Evolutionary conservation across 495 filamentous ascomycete species (phyloP), one percentile per base, ranked within the genome.

Genomic region (Neurospora tetrasperma): DNA sequence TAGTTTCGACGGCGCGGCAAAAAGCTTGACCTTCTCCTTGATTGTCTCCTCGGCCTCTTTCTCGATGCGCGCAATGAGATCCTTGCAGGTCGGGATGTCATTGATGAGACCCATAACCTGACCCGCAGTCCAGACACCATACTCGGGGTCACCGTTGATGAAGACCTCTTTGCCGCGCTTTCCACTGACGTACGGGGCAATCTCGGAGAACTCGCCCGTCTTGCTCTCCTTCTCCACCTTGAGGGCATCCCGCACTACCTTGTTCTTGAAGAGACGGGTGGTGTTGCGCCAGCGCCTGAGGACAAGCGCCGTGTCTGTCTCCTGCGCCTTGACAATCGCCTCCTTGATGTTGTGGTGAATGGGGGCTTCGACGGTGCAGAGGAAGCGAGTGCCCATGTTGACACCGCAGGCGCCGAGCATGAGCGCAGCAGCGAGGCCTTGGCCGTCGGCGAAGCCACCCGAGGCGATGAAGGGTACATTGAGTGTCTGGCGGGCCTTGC

Each of bases 331-430:
- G 43, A 98, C 94, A 79, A 98, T 99, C 75, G 92, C 87, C 81
- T 94, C 86, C 85, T 99, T 99, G 81, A 99, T 91, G 71, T 96
- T 97, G 62, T 90, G 80, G 83, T 99, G 96, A 71, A 99, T 94
- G 1, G 96, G 96, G 59, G 92, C 90, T 80, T 98, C 94, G 12
- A 94, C 88, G 7, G 94, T 98, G 83, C 91, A 93, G 90, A 97
- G 94, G 83, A 98, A 97, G 31, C 94, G 86, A 10, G 94, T 98
- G 62, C 93, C 94, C 94, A 97, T 94, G 82, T 99, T 99, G 80
- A 98, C 92, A 73, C 96, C 96, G 80, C 95, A 94, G 0, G 96
- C 96, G 6, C 96, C 96, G 16, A 99, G 88, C 38, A 88, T 89
- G 72, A 99, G 82, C n/a, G 96, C 96, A 20, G 96, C 96, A 3